Evolutionary conservation across 1,139 yeast species (phyloP), one percentile per base, ranked within the genome.

Genomic region (Suhomyces chickasaworum): DNA sequence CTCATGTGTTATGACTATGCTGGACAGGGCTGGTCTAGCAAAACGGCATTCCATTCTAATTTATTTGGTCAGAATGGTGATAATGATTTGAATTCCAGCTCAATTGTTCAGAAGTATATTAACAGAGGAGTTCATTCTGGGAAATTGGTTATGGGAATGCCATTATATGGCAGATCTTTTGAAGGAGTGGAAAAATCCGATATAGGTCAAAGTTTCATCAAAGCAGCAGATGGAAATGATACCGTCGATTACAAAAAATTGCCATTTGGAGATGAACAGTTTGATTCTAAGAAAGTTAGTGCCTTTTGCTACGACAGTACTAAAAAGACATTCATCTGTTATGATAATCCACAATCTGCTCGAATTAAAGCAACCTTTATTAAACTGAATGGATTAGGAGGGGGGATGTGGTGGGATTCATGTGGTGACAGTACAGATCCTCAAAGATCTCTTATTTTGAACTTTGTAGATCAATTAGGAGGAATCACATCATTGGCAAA

Each of bases 341-440:
- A 86, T 63, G 99, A 93, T 60, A 85, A 80, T 52, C 69, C 69
- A 0, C 70, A 73, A 9, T 75, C 86, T 1, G 79, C 79, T 1
- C 58, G 64, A 8, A 59, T 61, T 22, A 93, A 93, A 61, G 91
- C 90, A 0, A 59, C 68, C 25, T 90, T 80, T 55, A 80, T 84
- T 7, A 56, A 53, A 22, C 58, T 65, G 39, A 67, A 71, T 6
- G 58, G 68, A 0, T 68, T 89, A 8, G 95, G 85, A 0, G 98
- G 98, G 1, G 96, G 89, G 0, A 84, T 93, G 83, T 90, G 89
- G 85, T 93, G 98, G 98, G 97, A 90, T 58, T 85, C 96, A 0
- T 75, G 84, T 45, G 96, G 96, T 0, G 96, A 89, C 58, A 21
- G 38, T 7, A 33, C 46, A 1, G 58, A 67, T 25, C 54, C 58